These are phyloP conservation scores for Claviceps capensis DNA, from an alignment of 2,329 filamentous ascomycete genomes.

Conservation along the genomic window DNA sequence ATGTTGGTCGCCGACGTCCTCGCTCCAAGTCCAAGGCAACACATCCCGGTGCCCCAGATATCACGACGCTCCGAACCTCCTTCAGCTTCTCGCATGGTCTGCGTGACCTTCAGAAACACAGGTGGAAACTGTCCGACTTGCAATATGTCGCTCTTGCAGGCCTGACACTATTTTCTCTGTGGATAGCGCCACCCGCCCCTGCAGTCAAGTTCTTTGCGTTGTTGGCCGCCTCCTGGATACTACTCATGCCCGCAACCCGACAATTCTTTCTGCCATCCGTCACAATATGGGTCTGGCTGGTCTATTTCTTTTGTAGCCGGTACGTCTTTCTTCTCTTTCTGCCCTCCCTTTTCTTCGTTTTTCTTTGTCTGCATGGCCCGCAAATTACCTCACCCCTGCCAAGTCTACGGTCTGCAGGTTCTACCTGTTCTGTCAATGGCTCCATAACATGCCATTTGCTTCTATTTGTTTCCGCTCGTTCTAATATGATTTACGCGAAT, in stretches of 20 bases:
- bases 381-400: no score
- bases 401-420: no score
- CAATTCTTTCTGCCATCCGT: constrained; percentile 87
- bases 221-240: constrained; percentile 50
- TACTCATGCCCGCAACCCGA: constrained; percentile 70
- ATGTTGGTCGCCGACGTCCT: constrained; percentile 23
- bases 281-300: constrained; percentile 71
- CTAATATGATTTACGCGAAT: not conserved
- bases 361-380: not conserved
- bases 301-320: constrained; percentile 90
- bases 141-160: constrained; percentile 69
- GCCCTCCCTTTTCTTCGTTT: not conserved
- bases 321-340: constrained; percentile 36
- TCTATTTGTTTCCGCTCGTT: not conserved
- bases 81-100: constrained; percentile 70
- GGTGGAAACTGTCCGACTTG: constrained; percentile 70
- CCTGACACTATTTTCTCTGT: constrained; percentile 69
- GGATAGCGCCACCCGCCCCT: constrained; percentile 69
- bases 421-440: no score
- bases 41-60: constrained; percentile 35
- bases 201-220: constrained; percentile 63
- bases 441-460: no score
- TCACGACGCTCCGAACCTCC: constrained; percentile 67
- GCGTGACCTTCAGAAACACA: constrained; percentile 58
- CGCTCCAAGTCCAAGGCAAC: constrained; percentile 25